Evolutionary conservation across 176 grass and related monocot species (phyloP).

Genomic region (Neostapfia colusana): DNA sequence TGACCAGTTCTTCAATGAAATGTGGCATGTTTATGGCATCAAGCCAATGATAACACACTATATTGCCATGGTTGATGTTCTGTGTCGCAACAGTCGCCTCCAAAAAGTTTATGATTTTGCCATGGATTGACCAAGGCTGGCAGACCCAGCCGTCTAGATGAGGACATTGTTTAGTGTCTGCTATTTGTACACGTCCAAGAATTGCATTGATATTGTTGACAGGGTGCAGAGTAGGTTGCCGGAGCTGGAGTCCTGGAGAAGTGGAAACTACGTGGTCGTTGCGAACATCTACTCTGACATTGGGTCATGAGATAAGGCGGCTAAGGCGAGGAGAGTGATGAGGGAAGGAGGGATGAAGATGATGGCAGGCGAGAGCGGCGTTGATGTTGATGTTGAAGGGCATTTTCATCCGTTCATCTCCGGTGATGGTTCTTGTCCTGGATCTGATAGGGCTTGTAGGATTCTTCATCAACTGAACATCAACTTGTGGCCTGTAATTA

Average conservation of each 20-base stretch:
- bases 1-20: constrained; percentile 48
- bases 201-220: constrained; percentile 34
- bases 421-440: constrained; percentile 43
- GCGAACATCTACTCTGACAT: constrained; percentile 52
- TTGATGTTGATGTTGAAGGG: constrained; percentile 45
- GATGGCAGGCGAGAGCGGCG: constrained; percentile 55
- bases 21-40: constrained; percentile 48
- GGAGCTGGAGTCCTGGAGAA: constrained; percentile 48
- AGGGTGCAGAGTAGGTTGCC: constrained; percentile 51
- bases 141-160: constrained; percentile 50
- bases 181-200: constrained; percentile 55
- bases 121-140: constrained; percentile 38
- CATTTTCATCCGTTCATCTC: constrained; percentile 33
- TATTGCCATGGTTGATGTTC: constrained; percentile 64
- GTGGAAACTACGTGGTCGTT: constrained; percentile 53
- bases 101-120: constrained; percentile 56
- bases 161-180: constrained; percentile 54
- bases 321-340: constrained; percentile 45
- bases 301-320: constrained; percentile 52
- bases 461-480: constrained; percentile 38
- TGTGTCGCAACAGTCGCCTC: constrained; percentile 45
- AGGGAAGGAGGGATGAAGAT: constrained; percentile 63
- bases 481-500: too few relatives aligned
- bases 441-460: constrained; percentile 24
- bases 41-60: constrained; percentile 54